Evolutionary conservation across 1,284 basidiomycete species (phyloP).

Genomic region (Ustilago nuda): DNA sequence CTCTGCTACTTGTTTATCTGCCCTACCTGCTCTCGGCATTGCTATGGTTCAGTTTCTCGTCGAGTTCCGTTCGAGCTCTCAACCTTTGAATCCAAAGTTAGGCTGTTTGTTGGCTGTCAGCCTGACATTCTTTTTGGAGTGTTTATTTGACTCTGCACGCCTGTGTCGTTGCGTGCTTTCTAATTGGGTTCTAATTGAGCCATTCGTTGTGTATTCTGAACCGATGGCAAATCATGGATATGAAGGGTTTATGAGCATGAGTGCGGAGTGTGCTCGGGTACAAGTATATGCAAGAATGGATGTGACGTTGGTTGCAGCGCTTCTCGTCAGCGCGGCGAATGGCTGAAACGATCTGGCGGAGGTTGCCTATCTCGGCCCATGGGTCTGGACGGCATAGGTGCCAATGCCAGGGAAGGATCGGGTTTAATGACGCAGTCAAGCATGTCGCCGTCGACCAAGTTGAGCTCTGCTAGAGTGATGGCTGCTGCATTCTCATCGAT

Average conservation of each 20-base stretch:
- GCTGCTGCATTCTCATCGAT: slow-evolving; percentile 40
- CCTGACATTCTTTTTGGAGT: not conserved
- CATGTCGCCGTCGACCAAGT: slow-evolving; percentile 32
- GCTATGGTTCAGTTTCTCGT: slow-evolving; percentile 24
- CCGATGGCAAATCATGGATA: not conserved
- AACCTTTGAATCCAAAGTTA: slow-evolving; percentile 29
- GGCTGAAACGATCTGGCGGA: slow-evolving; percentile 18
- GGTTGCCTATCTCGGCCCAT: slow-evolving; percentile 19
- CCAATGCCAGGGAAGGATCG: slow-evolving; percentile 29
- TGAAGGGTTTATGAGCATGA: slow-evolving; percentile 6
- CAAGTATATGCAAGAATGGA: slow-evolving; percentile 3
- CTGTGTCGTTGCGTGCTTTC: slow-evolving; percentile 1
- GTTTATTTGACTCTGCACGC: not conserved
- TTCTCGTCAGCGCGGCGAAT: slow-evolving; percentile 13
- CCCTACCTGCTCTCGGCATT: slow-evolving; percentile 6
- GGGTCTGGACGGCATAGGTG: slow-evolving; percentile 20
- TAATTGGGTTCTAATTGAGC: not conserved
- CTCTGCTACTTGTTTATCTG: not conserved
- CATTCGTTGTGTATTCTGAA: not conserved
- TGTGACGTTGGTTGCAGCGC: not conserved
- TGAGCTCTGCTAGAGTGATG: slow-evolving; percentile 42
- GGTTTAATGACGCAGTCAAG: slow-evolving; percentile 54
- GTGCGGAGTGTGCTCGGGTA: not conserved
- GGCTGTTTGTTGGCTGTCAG: slow-evolving; percentile 17
- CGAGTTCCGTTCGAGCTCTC: slow-evolving; percentile 22